A percentile compares a stretch with the other conserved stretches of the same genome.
phyloP scores from a whole-genome alignment of 306 rosid species.

The Mimosa bimucronata region DNA sequence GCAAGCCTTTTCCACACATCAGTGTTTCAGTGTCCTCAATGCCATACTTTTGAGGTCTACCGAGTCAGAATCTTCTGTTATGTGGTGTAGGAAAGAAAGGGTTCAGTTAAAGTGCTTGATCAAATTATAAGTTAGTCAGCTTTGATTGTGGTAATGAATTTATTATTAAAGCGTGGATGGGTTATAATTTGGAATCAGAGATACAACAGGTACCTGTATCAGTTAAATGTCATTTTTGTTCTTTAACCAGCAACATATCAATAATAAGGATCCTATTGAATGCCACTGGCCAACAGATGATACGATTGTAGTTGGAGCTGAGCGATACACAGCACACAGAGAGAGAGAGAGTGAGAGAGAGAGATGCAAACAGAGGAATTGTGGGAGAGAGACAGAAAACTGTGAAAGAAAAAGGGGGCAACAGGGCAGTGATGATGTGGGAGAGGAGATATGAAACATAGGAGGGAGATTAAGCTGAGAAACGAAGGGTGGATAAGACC shows the following conservation, averaged over 20 bases:
- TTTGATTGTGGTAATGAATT: constrained; percentile 16
- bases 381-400: not conserved
- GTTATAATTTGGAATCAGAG: not conserved
- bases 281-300: not conserved
- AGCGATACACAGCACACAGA: not conserved
- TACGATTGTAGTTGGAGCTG: not conserved
- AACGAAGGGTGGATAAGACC: not conserved
- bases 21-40: too few species aligned
- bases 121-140: constrained; percentile 6
- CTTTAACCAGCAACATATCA: not conserved
- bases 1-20: constrained; percentile 17
- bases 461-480: not conserved
- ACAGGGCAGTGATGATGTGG: too few species aligned
- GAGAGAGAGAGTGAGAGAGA: too few species aligned
- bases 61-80: constrained; percentile 13
- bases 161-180: not conserved
- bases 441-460: not conserved
- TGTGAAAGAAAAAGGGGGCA: not conserved
- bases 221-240: not conserved
- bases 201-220: not conserved
- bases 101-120: constrained; percentile 20
- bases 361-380: not conserved
- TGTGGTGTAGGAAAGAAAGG: constrained; percentile 9
- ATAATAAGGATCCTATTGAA: not conserved
- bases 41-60: constrained; percentile 8